Evolutionary conservation across 2,329 filamentous ascomycete species (phyloP).

Genomic region (Penicillium italicum): DNA sequence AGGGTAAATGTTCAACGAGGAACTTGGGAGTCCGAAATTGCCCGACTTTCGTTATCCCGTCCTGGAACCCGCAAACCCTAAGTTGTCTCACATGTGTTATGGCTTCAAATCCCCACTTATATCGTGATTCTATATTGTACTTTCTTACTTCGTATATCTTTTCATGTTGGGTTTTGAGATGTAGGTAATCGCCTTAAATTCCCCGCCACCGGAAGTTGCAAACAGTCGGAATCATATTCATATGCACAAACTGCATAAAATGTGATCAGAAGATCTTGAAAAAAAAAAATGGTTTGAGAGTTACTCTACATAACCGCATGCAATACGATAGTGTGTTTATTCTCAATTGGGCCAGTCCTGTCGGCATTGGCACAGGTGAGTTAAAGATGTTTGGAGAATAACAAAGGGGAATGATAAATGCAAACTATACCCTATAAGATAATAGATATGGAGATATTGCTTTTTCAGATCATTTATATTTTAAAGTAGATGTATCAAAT

Average conservation of each 20-base stretch:
- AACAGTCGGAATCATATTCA: neutral
- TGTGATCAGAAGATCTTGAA: neutral
- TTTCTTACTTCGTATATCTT: neutral
- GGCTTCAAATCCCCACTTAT: neutral
- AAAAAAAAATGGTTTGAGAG: neutral
- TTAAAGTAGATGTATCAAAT: neutral
- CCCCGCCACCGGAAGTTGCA: neutral
- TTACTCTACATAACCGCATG: neutral
- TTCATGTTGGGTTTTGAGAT: neutral
- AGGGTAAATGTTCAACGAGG: neutral
- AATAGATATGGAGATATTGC: neutral
- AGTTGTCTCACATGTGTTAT: neutral
- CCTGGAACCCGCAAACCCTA: neutral
- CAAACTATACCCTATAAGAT: neutral
- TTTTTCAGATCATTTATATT: neutral
- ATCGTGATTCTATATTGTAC: neutral
- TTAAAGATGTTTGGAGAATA: neutral
- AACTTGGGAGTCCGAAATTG: conserved; percentile 23
- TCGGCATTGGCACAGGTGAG: neutral
- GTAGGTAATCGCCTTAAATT: neutral
- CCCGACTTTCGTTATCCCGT: conserved; percentile 18
- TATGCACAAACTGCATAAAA: conserved; percentile 1
- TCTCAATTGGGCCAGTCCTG: neutral
- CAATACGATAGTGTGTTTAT: neutral
- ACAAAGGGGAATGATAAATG: neutral